Percentiles rank a stretch among this genome's conserved stretches.
Conservation (phyloP, 2,329 filamentous ascomycete species). For the Emergomyces pasteurianus region DNA sequence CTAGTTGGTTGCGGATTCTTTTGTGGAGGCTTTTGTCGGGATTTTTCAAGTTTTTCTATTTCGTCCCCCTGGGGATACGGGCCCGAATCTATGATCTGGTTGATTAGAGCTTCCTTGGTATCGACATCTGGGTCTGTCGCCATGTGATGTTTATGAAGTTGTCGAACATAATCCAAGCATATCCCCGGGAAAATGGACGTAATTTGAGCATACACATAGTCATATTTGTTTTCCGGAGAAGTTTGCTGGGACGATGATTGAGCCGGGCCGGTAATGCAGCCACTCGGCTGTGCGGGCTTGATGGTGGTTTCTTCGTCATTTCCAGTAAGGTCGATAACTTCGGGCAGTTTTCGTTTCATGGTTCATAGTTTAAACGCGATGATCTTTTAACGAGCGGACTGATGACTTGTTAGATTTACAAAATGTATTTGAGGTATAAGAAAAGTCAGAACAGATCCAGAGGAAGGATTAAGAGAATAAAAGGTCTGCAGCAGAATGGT, state of each 20-base stretch:
- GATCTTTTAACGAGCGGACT: not conserved
- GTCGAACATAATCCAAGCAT: constrained; percentile 28
- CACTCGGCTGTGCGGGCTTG: not conserved
- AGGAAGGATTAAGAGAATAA: not conserved
- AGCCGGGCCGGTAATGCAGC: not conserved
- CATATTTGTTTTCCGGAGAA: not conserved
- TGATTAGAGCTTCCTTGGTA: constrained; percentile 25
- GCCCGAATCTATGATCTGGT: constrained; percentile 28
- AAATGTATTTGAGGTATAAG: not conserved
- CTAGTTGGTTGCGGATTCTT: constrained; percentile 18
- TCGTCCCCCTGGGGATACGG: constrained; percentile 33
- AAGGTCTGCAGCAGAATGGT: not conserved
- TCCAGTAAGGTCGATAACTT: not conserved
- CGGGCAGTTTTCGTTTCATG: constrained; percentile 3
- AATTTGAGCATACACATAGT: constrained; percentile 15
- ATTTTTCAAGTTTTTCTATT: constrained; percentile 26
- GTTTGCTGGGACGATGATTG: not conserved
- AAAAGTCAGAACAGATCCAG: not conserved
- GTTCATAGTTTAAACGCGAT: not conserved
- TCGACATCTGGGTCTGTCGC: not conserved
- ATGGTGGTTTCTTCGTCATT: not conserved
- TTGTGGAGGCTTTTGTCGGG: constrained; percentile 1
- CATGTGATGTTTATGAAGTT: constrained; percentile 22
- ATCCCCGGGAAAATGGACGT: constrained; percentile 38
- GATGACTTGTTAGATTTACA: not conserved